Base-by-base conservation (phyloP, 192 early-diverging fungal species). In the Borealophlyctis nickersoniae region DNA sequence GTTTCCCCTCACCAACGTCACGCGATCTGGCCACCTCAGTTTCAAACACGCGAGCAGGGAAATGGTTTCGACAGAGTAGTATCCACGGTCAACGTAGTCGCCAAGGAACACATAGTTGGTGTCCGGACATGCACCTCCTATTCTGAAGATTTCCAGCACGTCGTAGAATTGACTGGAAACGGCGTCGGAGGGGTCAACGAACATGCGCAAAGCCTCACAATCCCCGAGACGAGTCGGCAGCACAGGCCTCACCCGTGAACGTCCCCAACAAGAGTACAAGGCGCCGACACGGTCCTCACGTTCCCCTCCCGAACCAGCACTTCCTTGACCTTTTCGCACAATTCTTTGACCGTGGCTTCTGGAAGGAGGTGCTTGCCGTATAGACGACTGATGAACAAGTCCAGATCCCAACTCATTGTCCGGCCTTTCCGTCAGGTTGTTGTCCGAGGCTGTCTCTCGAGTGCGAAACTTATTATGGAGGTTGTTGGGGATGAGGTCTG, bases 21-120 rank as follows among this genome's bases (percentile, higher is more conserved):
- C 86, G 55, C 95, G 73, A n/a, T 85, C 76, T 1, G 95, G 95
- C 71, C 91, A 94, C 35, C 93, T 74, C 39, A 98, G 71, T 63
- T 98, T 98, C 1, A 96, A 70, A 64, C 91, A 92, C 0, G 86
- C 84, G 60, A 98, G 78, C 4, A 98, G 76, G 7, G 90, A 84
- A 34, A 98, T 96, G 22, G 94, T 96, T 67, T 98, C 94, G 11
- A 98, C 87, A 50, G 88, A 90, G 65, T 88, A 89, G 56, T 90
- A 73, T 57, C 92, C 92, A 53, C 92, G 75, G 73, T 93, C 92
- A 5, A 93, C 92, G 75, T 93, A 93, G 71, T 93, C 92, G 24
- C 92, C 91, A 34, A 93, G 67, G 68, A 93, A 94, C 3, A 94
- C 76, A 64, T 92, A 94, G 64, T 90, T 92, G n/a, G 91, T 91